A percentile compares a stretch with the other conserved stretches of the same genome.
These are phyloP conservation scores for Aspergillus pseudoglaucus DNA, from an alignment of 2,329 filamentous ascomycete genomes.

Conservation along the genomic window DNA sequence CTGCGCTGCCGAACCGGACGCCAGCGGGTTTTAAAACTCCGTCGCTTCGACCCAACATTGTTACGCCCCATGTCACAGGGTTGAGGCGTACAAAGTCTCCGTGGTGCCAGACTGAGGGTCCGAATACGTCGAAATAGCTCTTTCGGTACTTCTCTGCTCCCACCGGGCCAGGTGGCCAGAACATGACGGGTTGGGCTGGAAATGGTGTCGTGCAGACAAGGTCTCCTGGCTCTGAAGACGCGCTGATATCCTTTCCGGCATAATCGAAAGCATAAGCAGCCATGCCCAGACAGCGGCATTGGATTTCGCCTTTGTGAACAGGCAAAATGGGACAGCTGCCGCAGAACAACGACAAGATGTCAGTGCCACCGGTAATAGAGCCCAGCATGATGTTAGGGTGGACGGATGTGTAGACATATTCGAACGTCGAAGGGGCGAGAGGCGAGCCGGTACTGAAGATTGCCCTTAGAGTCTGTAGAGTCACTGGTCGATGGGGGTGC, in stretches of 20 bases:
- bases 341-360: conserved; percentile 93
- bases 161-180: conserved; percentile 62
- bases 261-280: conserved; percentile 56
- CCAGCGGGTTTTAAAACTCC: conserved; percentile 89
- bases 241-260: conserved; percentile 52
- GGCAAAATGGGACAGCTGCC: conserved; percentile 71
- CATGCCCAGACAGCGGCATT: conserved; percentile 73
- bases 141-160: conserved; percentile 71
- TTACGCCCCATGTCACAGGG: conserved; percentile 64
- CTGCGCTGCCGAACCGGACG: conserved; percentile 84
- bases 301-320: conserved; percentile 67
- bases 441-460: conserved; percentile 94
- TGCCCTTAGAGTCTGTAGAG: conserved; percentile 57
- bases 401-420: conserved; percentile 80
- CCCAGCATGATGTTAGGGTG: conserved; percentile 74
- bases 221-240: conserved; percentile 69
- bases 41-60: conserved; percentile 89
- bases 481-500: conserved; percentile 38
- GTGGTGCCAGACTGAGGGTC: conserved; percentile 71
- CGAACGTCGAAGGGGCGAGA: conserved; percentile 85
- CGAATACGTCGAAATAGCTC: conserved; percentile 84
- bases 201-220: conserved; percentile 82
- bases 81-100: conserved; percentile 81
- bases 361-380: conserved; percentile 91
- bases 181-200: conserved; percentile 82